A percentile compares a stretch with the other conserved stretches of the same genome.
These are phyloP conservation scores for Eremothecium coryli DNA, from an alignment of 1,139 yeast species.

Conservation along the genomic window DNA sequence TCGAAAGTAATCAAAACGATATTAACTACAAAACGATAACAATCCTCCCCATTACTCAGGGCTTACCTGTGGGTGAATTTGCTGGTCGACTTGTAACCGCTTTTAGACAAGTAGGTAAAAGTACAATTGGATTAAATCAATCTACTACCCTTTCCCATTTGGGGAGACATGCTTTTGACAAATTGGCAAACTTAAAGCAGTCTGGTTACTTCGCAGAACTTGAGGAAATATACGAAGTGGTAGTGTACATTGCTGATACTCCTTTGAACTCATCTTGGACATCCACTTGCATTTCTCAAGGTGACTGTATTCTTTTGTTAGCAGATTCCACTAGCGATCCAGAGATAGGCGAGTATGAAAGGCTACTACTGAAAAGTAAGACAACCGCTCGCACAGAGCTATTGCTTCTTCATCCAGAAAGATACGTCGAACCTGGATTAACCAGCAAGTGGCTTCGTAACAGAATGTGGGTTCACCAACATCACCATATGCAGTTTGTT, in stretches of 20 bases:
- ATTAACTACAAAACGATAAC: constrained; percentile 71
- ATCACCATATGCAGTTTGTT: constrained; percentile 68
- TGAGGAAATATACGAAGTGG: constrained; percentile 81
- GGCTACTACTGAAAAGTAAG: constrained; percentile 60
- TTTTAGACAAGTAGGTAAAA: constrained; percentile 60
- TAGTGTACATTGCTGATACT: constrained; percentile 83
- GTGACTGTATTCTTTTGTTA: constrained; percentile 71
- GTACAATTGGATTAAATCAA: constrained; percentile 72
- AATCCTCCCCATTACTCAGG: constrained; percentile 66
- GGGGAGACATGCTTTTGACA: constrained; percentile 91
- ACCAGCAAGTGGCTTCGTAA: constrained; percentile 79
- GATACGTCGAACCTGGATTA: constrained; percentile 73
- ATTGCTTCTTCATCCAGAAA: constrained; percentile 74
- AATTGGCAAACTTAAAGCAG: constrained; percentile 71
- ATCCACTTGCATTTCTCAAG: constrained; percentile 84
- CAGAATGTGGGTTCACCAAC: constrained; percentile 85
- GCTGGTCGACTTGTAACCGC: constrained; percentile 65
- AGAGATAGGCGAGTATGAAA: constrained; percentile 77
- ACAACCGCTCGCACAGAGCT: constrained; percentile 86
- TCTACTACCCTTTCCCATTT: constrained; percentile 70
- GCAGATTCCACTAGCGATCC: constrained; percentile 67
- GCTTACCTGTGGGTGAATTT: constrained; percentile 78
- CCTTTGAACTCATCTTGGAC: constrained; percentile 84
- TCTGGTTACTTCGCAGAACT: constrained; percentile 85
- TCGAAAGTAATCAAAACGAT: constrained; percentile 19